phyloP scores from a whole-genome alignment of 441 rosid species.

The Erodium trifolium region DNA sequence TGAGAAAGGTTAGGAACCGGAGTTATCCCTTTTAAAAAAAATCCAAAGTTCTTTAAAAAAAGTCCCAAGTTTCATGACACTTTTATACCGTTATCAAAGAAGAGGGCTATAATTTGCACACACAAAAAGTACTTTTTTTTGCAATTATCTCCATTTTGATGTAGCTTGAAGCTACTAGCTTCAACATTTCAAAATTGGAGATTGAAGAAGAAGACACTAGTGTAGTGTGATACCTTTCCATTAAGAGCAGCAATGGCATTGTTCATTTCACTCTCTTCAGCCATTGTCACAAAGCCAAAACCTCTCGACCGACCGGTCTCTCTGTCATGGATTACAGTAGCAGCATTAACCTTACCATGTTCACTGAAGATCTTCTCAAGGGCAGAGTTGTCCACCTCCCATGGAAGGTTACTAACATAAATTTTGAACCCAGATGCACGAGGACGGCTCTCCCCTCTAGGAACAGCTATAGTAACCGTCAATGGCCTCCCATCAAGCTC shows the following conservation, averaged over 20 bases:
- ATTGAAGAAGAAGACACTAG: not conserved
- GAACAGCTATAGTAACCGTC: conserved; percentile 61
- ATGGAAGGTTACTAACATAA: conserved; percentile 39
- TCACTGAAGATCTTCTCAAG: conserved; percentile 60
- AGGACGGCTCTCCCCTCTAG: conserved; percentile 47
- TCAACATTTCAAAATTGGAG: not conserved
- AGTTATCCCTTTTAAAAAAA: too few species aligned
- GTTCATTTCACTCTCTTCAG: conserved; percentile 51
- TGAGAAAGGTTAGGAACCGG: too few species aligned
- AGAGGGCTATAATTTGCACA: not conserved
- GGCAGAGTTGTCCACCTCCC: conserved; percentile 48
- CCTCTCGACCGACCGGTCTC: conserved; percentile 66
- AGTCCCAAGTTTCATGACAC: too few species aligned
- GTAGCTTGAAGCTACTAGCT: not conserved
- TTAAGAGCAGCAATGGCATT: conserved; percentile 72
- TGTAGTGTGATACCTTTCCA: conserved; percentile 41
- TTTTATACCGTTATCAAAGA: too few species aligned
- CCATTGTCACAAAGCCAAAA: conserved; percentile 66
- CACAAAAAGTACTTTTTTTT: not conserved
- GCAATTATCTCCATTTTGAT: too few species aligned
- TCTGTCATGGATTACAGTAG: conserved; percentile 52
- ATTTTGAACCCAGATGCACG: conserved; percentile 29
- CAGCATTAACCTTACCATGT: conserved; percentile 53
- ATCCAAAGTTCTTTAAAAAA: too few species aligned
- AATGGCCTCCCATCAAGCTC: conserved; percentile 47